These are phyloP conservation scores for Whalleya microplaca DNA, from an alignment of 2,329 filamentous ascomycete species.

Conservation along the genomic window DNA sequence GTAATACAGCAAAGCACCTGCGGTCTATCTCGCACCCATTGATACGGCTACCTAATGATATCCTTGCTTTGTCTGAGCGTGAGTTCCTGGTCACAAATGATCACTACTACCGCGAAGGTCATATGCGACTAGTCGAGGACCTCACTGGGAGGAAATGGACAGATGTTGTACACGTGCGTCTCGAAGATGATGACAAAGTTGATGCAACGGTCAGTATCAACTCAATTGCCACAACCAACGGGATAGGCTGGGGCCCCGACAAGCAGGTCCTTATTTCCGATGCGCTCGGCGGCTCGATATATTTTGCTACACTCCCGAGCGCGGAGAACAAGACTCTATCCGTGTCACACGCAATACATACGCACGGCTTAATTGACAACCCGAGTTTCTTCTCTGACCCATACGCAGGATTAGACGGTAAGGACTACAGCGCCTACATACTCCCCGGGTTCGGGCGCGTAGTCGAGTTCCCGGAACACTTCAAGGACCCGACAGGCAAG, in stretches of 20 bases:
- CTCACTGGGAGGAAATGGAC: slow-evolving; percentile 49
- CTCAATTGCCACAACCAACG: slow-evolving; percentile 58
- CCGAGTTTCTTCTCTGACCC: slow-evolving; percentile 61
- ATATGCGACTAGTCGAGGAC: slow-evolving; percentile 52
- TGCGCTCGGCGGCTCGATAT: slow-evolving; percentile 50
- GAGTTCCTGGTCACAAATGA: slow-evolving; percentile 65
- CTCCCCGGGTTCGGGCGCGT: slow-evolving; percentile 50
- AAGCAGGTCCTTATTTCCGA: slow-evolving; percentile 49
- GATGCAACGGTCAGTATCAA: slow-evolving; percentile 47
- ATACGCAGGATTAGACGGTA: slow-evolving; percentile 43
- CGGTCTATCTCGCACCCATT: slow-evolving; percentile 57
- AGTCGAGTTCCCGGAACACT: slow-evolving; percentile 40
- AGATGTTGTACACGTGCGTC: slow-evolving; percentile 49
- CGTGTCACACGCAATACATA: slow-evolving; percentile 46
- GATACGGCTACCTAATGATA: slow-evolving; percentile 62
- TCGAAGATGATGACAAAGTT: slow-evolving; percentile 43
- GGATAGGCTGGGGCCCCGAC: slow-evolving; percentile 52
- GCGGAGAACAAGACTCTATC: slow-evolving; percentile 39
- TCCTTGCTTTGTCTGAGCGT: slow-evolving; percentile 50
- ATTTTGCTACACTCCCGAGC: slow-evolving; percentile 40
- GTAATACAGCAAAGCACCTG: slow-evolving; percentile 47
- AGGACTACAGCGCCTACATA: slow-evolving; percentile 58
- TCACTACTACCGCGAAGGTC: slow-evolving; percentile 55
- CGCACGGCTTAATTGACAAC: slow-evolving; percentile 58
- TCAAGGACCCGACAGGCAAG: slow-evolving; percentile 40